Evolutionary conservation across 1,284 basidiomycete genomes (phyloP).

Genomic region (Cutaneotrichosporon sp.): DNA sequence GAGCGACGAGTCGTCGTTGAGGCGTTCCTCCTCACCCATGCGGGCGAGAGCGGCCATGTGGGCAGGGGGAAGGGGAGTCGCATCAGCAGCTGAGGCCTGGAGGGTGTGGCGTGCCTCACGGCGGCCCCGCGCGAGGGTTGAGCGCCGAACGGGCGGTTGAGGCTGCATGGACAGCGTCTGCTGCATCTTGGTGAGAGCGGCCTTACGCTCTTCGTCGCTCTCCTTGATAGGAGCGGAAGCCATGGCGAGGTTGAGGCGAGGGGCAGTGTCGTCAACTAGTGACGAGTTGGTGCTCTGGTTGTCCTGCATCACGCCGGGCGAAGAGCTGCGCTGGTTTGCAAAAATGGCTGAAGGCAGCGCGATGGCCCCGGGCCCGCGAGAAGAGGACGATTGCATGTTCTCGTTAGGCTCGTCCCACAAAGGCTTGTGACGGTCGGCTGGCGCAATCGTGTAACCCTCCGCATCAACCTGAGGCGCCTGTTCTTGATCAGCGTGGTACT

Average conservation of each 20-base stretch:
- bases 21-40: constrained; percentile 16
- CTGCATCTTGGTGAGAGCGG: constrained; percentile 57
- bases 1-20: constrained; percentile 11
- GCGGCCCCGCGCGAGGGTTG: constrained; percentile 54
- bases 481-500: neutral
- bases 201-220: constrained; percentile 54
- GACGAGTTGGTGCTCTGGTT: constrained; percentile 7
- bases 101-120: constrained; percentile 56
- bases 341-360: constrained; percentile 26
- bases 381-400: constrained; percentile 23
- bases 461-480: constrained; percentile 52
- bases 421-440: constrained; percentile 55
- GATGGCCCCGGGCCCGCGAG: constrained; percentile 1
- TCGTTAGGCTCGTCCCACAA: constrained; percentile 54
- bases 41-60: constrained; percentile 18
- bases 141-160: constrained; percentile 42
- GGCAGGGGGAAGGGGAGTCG: constrained; percentile 10
- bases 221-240: constrained; percentile 54
- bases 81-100: constrained; percentile 25
- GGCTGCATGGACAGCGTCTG: constrained; percentile 49
- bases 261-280: constrained; percentile 1
- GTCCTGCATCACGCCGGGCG: constrained; percentile 10
- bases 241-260: constrained; percentile 48
- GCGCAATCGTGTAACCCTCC: constrained; percentile 59
- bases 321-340: constrained; percentile 18